Evolutionary conservation across 2,329 filamentous ascomycete genomes (phyloP), one percentile per base, ranked within the genome.

Genomic region (Exophiala lecanii-corni): DNA sequence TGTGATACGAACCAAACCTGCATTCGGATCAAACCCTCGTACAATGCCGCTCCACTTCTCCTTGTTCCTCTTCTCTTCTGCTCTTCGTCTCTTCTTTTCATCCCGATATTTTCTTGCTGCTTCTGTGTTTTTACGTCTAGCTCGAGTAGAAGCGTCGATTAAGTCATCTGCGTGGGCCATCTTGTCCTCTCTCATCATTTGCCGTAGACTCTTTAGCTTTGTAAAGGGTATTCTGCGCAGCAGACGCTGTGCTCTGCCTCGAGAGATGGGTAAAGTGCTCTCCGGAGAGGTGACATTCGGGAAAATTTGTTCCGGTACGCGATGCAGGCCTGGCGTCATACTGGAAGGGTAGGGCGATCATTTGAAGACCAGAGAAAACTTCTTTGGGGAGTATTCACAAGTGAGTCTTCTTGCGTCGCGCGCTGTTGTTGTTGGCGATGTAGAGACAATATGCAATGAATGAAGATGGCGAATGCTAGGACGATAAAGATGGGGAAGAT

Each of bases 21-120:
- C 52, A 36, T 38, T 47, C 3, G 52, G 52, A 45, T 56, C 54
- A 36, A 48, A 56, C 10, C 51, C 45, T 23, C 38, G 45, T 12
- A 41, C 38, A 12, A 44, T 39, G 13, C 49, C 49, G 28, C 36
- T 34, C 34, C 34, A 39, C n/a, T 44, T 36, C 3, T 59, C 34
- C 62, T 59, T 13, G 62, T 62, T 10, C 59, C 62, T 20, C 69
- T 62, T 62, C 71, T 71, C 74, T 19, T 60, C 63, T 7, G 63
- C 60, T 39, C 60, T 62, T 16, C 59, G 49, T 31, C 63, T 53
- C 33, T 67, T 51, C 39, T 48, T 50, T 12, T 48, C 19, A 16
- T 47, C 23, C 18, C 44, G 30, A 20, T 45, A 30, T 20, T 38
- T 34, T 25, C 30, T 32, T 9, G 41, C 41, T 10, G 25, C n/a